Base-by-base conservation (phyloP, 2,329 filamentous ascomycete species). In the Cladorrhinum sp. region DNA sequence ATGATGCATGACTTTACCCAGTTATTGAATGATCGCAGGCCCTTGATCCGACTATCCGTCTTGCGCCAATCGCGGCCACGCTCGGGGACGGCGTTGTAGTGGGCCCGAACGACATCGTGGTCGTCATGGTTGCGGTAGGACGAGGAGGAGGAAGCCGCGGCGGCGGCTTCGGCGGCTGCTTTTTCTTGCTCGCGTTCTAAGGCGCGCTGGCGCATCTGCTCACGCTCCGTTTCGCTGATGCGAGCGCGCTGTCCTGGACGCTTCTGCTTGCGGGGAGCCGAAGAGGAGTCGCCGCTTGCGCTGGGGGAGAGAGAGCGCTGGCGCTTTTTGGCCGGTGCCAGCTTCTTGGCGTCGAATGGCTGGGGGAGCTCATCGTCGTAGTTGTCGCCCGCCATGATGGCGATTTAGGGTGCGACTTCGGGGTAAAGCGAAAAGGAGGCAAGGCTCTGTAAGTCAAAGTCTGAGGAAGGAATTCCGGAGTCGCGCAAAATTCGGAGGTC, bases 1-100 rank as follows among this genome's bases (percentile, higher is more conserved):
- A 99, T 98, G 67, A 98, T 85, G 54, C 91, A 93, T 72, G 92
- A 96, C 81, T 99, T 99, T 77, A 99, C 85, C 95, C 95, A 99
- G 75, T 99, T 99, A 78, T 99, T 99, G 80, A 96, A 95, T 67
- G 90, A 91, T 57, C 95, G 86, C 57, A 99, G 79, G 0, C 95
- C 95, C 77, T 96, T 96, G 79, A 99, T 99, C 70, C 91, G 89
- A 74, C 91, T 96, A 70, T 96, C 92, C 6, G 92, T 96, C 73
- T 90, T 92, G 54, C 95, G 86, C 93, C 95, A 99, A 70, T 97
- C 92, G 57, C 93, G 86, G 12, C 95, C 95, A 27, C 93, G 86
- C 78, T 99, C 90, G 0, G 93, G 93, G 0, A 98, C 93, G 38
- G 90, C 88, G 75, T 99, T 99, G 81, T 99, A 99, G 75, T 97